Evolutionary conservation across 1,139 yeast genomes (phyloP), one percentile per base, ranked within the genome.

Genomic region (Kodamaea fungicola): DNA sequence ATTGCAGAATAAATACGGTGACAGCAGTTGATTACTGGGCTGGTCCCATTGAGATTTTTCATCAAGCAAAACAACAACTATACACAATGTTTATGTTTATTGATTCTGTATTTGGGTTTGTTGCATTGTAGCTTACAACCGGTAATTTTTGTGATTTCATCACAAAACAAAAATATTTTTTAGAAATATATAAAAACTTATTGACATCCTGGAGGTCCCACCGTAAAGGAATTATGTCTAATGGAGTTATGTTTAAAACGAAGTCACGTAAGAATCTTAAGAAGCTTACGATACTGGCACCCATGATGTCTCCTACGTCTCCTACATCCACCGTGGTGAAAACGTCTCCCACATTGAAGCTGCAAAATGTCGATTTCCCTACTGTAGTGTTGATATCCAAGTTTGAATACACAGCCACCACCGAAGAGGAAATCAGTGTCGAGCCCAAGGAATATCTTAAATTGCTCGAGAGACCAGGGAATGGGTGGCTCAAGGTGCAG

Each of bases 251-350:
- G 31, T 62, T 64, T 40, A 55, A 52, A 38, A 53, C 67, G 6
- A 62, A 55, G 39, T 51, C 62, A 8, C 54, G 51, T 31, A 59
- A 54, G 43, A 61, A 57, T 42, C 51, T 64, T 40, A 63, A 59
- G 40, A 54, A 57, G 13, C 44, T 64, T 27, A 46, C 55, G 10
- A 64, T 65, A 21, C 57, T 65, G 30, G 54, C 59, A 4, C 67
- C 67, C 9, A 41, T 34, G 31, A 10, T 12, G 33, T 38, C 32
- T 39, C 40, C 32, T 8, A 12, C 23, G 13, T 32, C 37, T 10
- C 38, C 35, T n/a, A 21, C 34, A 6, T 27, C 37, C 6, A 30
- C 38, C 4, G 5, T 16, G 5, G 27, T 8, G 28, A 19, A 29
- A 7, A 10, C 26, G 22, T 34, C 37, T 12, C 29, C 40, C n/a